A percentile compares a stretch with the other conserved stretches of the same genome.
Evolutionary conservation across 2,329 filamentous ascomycete species (phyloP).

Genomic region (Fusarium graminum): DNA sequence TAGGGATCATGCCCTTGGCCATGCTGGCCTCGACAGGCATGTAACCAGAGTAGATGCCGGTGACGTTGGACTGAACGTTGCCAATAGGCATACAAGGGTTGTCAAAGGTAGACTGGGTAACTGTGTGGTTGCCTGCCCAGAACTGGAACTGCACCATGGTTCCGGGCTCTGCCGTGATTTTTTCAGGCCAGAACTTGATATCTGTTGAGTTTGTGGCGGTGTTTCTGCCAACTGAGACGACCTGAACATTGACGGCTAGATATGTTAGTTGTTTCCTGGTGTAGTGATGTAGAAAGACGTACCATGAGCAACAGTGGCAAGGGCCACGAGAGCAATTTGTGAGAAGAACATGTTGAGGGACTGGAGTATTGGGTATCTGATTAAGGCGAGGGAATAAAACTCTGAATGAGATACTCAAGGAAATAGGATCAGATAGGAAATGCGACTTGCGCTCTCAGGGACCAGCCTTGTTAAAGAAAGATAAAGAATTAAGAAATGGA

Average conservation of each 20-base stretch:
- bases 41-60: conserved; percentile 77
- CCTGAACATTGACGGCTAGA: conserved; percentile 64
- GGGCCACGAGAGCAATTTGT: conserved; percentile 60
- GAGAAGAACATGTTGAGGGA: conserved; percentile 66
- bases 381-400: conserved; percentile 45
- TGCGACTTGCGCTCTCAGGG: conserved; percentile 52
- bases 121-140: conserved; percentile 78
- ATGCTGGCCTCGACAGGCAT: conserved; percentile 70
- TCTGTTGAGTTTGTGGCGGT: conserved; percentile 62
- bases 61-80: conserved; percentile 63
- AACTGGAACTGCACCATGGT: conserved; percentile 77
- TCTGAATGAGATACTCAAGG: conserved; percentile 17
- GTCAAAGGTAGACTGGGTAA: conserved; percentile 82
- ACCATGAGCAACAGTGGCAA: conserved; percentile 64
- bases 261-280: conserved; percentile 9
- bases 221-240: conserved; percentile 72
- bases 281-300: conserved; percentile 32
- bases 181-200: conserved; percentile 75
- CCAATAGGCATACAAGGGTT: conserved; percentile 74
- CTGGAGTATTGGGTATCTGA: conserved; percentile 30
- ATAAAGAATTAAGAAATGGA: conserved; percentile 39
- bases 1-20: conserved; percentile 67
- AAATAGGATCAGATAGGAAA: conserved; percentile 31
- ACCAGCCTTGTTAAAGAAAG: conserved; percentile 50
- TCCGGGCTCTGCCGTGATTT: conserved; percentile 72